phyloP scores from a whole-genome alignment of 768 basidiomycete species.

The Leccinum boreale region DNA sequence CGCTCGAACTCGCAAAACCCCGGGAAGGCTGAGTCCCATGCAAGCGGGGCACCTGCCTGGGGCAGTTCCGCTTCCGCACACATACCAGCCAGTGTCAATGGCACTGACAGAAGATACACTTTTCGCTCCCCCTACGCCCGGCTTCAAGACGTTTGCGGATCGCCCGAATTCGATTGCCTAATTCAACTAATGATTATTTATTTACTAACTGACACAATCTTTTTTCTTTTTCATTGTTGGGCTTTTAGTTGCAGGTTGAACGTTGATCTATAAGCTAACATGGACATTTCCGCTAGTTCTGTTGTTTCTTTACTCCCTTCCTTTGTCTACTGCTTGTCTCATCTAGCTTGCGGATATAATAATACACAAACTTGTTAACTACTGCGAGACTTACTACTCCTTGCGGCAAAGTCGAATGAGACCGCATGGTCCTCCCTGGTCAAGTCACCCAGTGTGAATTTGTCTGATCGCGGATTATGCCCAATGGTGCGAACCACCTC shows the following conservation, averaged over 20 bases:
- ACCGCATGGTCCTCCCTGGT: conserved; percentile 28
- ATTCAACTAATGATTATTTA: conserved; percentile 1
- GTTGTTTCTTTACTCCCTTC: not conserved
- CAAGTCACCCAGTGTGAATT: conserved; percentile 25
- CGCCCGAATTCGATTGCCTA: conserved; percentile 45
- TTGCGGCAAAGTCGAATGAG: conserved; percentile 29
- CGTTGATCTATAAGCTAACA: not conserved
- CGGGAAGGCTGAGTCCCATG: conserved; percentile 55
- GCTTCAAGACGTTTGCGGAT: conserved; percentile 45
- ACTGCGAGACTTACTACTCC: conserved; percentile 27
- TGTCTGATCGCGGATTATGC: conserved; percentile 17
- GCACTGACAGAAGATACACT: conserved; percentile 45
- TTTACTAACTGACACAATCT: not conserved
- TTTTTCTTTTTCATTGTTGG: not conserved
- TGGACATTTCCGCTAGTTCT: conserved; percentile 10
- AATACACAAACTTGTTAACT: conserved; percentile 3
- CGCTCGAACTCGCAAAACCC: conserved; percentile 32
- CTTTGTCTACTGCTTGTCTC: not conserved
- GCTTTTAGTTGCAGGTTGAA: conserved; percentile 1
- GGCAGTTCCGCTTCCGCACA: conserved; percentile 39
- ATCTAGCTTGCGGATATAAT: conserved; percentile 10
- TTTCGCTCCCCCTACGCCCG: conserved; percentile 54
- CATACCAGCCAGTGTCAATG: conserved; percentile 71
- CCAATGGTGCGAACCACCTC: conserved; percentile 12
- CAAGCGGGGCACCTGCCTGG: conserved; percentile 42